Evolutionary conservation across 1,139 yeast species (phyloP), one percentile per base, ranked within the genome.

Genomic region (Cylindricascospora bacillispora): DNA sequence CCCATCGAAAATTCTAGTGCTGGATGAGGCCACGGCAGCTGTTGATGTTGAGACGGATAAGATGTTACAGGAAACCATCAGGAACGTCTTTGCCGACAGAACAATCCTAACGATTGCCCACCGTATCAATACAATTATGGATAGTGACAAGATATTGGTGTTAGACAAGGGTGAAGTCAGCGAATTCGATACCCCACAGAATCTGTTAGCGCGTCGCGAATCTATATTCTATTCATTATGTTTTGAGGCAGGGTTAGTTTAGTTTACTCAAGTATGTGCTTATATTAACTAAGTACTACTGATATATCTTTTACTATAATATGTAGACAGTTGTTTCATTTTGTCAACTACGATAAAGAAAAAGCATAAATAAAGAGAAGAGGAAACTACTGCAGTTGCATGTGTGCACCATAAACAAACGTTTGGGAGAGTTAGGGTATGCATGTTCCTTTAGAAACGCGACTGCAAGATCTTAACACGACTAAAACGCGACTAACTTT

Each of bases 11-110:
- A 71, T 86, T 28, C 63, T 85, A 38, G 82, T 85, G 6, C 62
- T 86, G 44, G 98, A 89, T 55, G 98, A 89, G 59, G 97, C 97
- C 10, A 86, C 97, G 3, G 95, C 97, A 2, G 94, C 95, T 2
- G 95, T 89, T 30, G 98, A 89, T 56, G 95, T 85, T 19, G 93
- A 85, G 49, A 89, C 98, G 1, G 98, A 89, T 55, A 63, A 76
- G 43, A 68, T 85, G 26, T 66, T 86, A 31, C 97, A 86, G 59
- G 74, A 77, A 45, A 86, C 95, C 1, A 86, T 86, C 34, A 70
- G 95, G 54, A 59, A 65, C 3, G 93, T 83, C 35, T 86, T 86
- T 54, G 73, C 74, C 45, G 83, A 85, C 40, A 71, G 93, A 52
- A 86, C 97, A 0, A 85, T 89, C 48, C 63, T 89, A 44, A 86